phyloP scores from a whole-genome alignment of 331 rosid species.

The Malus hybrid region DNA sequence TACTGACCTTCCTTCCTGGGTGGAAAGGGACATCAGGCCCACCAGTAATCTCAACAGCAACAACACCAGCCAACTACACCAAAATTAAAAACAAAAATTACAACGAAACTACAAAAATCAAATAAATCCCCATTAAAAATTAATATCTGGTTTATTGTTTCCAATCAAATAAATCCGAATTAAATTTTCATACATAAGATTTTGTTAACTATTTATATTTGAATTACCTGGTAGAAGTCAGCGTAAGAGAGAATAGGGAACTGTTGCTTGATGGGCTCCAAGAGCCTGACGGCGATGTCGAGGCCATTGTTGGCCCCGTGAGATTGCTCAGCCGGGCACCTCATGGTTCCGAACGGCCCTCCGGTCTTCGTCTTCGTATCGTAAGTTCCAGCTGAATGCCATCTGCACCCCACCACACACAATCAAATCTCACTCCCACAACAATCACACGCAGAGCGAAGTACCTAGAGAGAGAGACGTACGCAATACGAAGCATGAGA shows the following conservation, averaged over 20 bases:
- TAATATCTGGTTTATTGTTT: neutral
- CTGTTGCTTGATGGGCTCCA: slow-evolving; percentile 85
- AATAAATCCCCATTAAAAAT: neutral
- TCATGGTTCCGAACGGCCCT: slow-evolving; percentile 94
- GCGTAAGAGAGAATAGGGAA: slow-evolving; percentile 65
- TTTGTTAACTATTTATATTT: no score
- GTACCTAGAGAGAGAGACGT: neutral
- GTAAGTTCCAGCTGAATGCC: slow-evolving; percentile 97
- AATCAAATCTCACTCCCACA: neutral
- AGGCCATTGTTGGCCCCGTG: slow-evolving; percentile 86
- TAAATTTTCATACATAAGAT: no score
- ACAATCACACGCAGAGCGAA: neutral
- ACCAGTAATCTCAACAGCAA: slow-evolving; percentile 89
- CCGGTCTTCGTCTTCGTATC: slow-evolving; percentile 61
- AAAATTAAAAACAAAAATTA: neutral
- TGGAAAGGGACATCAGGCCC: slow-evolving; percentile 97
- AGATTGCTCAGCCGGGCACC: slow-evolving; percentile 42
- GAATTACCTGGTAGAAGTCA: slow-evolving; percentile 76
- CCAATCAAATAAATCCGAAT: neutral
- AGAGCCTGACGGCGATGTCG: slow-evolving; percentile 78
- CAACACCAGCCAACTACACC: slow-evolving; percentile 79
- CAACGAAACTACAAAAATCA: no score
- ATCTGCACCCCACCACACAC: slow-evolving; percentile 31
- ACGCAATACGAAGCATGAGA: slow-evolving; percentile 91
- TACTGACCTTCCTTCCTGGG: slow-evolving; percentile 82